phyloP scores from a whole-genome alignment of 2,329 filamentous ascomycete genomes.

The Aplosporella prunicola region DNA sequence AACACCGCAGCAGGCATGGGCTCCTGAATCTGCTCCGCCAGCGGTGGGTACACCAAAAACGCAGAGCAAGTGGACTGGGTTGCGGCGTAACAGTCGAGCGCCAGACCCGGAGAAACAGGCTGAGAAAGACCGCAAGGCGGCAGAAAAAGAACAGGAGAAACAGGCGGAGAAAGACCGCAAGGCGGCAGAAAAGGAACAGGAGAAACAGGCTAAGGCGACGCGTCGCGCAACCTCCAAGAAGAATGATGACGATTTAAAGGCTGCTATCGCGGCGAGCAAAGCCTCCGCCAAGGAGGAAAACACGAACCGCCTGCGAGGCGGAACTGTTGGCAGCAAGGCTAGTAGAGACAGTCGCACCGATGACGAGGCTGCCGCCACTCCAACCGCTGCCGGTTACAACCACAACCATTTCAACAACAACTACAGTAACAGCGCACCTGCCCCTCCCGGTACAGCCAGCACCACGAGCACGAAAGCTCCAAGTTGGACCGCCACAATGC shows the following conservation, averaged over 20 bases:
- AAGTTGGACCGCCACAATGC: too few relatives aligned
- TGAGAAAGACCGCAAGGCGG: conserved; percentile 43
- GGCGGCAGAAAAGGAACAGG: conserved; percentile 39
- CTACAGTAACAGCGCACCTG: conserved; percentile 1
- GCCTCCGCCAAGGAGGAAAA: conserved; percentile 39
- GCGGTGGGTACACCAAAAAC: background rate
- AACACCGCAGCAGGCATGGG: conserved; percentile 14
- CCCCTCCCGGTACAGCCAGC: background rate
- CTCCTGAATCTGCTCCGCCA: background rate
- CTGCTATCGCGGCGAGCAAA: conserved; percentile 58
- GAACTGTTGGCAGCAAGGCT: too few relatives aligned
- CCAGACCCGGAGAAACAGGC: conserved; percentile 38
- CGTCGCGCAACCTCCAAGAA: conserved; percentile 49
- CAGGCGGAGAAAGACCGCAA: conserved; percentile 37
- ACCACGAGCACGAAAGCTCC: too few relatives aligned
- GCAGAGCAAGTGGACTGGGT: conserved; percentile 20
- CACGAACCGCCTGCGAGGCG: too few relatives aligned
- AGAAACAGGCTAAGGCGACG: conserved; percentile 24
- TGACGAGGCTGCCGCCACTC: too few relatives aligned
- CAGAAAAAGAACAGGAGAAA: conserved; percentile 45
- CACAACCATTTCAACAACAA: conserved; percentile 13
- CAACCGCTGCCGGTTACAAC: too few relatives aligned
- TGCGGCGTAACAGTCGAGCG: conserved; percentile 1
- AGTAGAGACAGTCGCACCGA: too few relatives aligned
- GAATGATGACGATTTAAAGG: conserved; percentile 54